These are phyloP conservation scores for Ogataea trehalophila DNA, from an alignment of 805 yeast genomes.

Conservation along the genomic window DNA sequence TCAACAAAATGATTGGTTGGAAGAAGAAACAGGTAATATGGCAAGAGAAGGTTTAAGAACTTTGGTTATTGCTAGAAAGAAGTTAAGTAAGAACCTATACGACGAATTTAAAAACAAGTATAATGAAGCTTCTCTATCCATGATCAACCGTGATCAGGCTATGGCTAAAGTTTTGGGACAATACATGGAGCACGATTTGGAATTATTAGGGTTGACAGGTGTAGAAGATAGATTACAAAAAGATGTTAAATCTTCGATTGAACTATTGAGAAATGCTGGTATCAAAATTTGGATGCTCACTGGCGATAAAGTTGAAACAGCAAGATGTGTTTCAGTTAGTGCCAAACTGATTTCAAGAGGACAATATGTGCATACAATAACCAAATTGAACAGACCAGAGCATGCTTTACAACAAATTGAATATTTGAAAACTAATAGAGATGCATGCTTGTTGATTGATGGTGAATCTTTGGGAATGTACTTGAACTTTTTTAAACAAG, in stretches of 20 bases:
- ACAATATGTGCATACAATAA: constrained; percentile 84
- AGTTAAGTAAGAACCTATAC: constrained; percentile 47
- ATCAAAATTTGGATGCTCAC: constrained; percentile 98
- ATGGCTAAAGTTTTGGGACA: constrained; percentile 66
- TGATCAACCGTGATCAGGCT: constrained; percentile 71
- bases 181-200: constrained; percentile 77
- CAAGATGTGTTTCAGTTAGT: constrained; percentile 95
- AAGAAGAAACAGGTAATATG: constrained; percentile 96
- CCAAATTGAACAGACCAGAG: constrained; percentile 57
- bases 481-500: constrained; percentile 56
- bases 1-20: constrained; percentile 88
- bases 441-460: constrained; percentile 80
- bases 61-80: constrained; percentile 86
- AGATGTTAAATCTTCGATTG: constrained; percentile 89
- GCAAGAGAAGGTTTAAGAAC: constrained; percentile 98
- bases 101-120: constrained; percentile 62
- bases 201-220: constrained; percentile 88
- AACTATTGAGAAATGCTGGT: constrained; percentile 91
- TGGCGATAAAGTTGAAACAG: constrained; percentile 98
- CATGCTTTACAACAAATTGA: constrained; percentile 75
- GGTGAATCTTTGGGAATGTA: constrained; percentile 83
- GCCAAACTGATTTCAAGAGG: constrained; percentile 91
- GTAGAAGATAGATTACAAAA: constrained; percentile 93
- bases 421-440: constrained; percentile 55
- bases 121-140: constrained; percentile 67